Conservation (phyloP, 1,139 yeast genomes). For the Arxiozyma bovina region DNA sequence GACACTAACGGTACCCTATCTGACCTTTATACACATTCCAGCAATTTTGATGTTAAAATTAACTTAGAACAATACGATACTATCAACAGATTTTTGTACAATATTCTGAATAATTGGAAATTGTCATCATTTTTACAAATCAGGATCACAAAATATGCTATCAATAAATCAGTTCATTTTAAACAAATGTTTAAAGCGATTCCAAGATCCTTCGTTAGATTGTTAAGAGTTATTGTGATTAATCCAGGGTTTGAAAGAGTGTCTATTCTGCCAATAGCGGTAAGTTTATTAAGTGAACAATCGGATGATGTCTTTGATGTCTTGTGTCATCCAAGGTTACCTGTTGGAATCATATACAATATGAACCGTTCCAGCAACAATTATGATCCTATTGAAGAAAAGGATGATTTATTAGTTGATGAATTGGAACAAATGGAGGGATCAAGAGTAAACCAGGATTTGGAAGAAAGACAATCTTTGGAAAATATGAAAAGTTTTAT, state of each 20-base stretch:
- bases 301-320: constrained; percentile 42
- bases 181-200: constrained; percentile 22
- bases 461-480: background rate
- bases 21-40: constrained; percentile 63
- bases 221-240: constrained; percentile 47
- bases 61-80: constrained; percentile 33
- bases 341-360: constrained; percentile 44
- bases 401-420: constrained; percentile 3
- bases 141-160: constrained; percentile 48
- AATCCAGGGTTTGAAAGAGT: constrained; percentile 55
- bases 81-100: constrained; percentile 43
- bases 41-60: constrained; percentile 42
- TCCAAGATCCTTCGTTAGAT: constrained; percentile 30
- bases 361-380: constrained; percentile 15
- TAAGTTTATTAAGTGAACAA: constrained; percentile 33
- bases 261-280: constrained; percentile 64
- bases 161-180: constrained; percentile 30
- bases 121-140: constrained; percentile 59
- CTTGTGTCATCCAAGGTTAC: constrained; percentile 70
- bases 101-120: constrained; percentile 40
- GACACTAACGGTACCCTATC: constrained; percentile 43
- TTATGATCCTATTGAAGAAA: constrained; percentile 15
- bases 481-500: background rate
- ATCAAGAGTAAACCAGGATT: background rate
- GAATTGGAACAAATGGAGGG: background rate